A percentile compares a stretch with the other conserved stretches of the same genome.
Evolutionary conservation across 495 filamentous ascomycete species (phyloP).

Genomic region (Neurospora pannonica): DNA sequence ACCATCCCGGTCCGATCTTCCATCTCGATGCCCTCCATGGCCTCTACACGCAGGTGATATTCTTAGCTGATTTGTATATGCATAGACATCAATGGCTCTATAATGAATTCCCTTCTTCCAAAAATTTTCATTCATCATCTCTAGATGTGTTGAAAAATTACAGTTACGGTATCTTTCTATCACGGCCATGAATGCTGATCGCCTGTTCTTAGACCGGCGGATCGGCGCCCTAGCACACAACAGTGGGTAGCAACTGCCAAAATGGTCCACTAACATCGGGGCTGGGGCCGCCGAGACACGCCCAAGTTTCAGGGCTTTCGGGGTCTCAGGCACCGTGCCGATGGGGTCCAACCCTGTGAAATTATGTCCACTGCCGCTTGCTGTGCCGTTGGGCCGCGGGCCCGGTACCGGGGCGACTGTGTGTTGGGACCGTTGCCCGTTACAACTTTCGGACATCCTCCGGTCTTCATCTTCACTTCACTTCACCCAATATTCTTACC

Average conservation of each 20-base stretch:
- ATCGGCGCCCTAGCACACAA: background rate
- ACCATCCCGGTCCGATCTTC: background rate
- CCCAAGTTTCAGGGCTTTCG: background rate
- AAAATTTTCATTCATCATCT: too few relatives aligned
- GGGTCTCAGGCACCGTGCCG: background rate
- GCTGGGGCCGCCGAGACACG: background rate
- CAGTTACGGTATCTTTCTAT: background rate
- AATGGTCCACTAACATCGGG: background rate
- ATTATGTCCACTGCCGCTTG: background rate
- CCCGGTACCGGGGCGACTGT: background rate
- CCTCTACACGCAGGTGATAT: too few relatives aligned
- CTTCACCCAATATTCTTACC: background rate
- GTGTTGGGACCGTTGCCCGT: background rate
- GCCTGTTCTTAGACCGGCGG: background rate
- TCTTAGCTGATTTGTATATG: too few relatives aligned
- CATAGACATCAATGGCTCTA: too few relatives aligned
- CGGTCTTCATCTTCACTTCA: background rate
- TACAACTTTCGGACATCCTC: background rate
- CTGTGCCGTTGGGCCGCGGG: background rate
- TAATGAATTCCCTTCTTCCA: too few relatives aligned
- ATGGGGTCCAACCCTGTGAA: background rate
- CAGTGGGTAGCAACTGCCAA: background rate
- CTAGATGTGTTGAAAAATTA: too few relatives aligned
- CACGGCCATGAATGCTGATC: background rate
- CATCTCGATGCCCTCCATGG: background rate